A percentile compares a stretch with the other conserved stretches of the same genome.
Conservation (phyloP, 768 basidiomycete species). For the Paxillus ammoniavirescens region DNA sequence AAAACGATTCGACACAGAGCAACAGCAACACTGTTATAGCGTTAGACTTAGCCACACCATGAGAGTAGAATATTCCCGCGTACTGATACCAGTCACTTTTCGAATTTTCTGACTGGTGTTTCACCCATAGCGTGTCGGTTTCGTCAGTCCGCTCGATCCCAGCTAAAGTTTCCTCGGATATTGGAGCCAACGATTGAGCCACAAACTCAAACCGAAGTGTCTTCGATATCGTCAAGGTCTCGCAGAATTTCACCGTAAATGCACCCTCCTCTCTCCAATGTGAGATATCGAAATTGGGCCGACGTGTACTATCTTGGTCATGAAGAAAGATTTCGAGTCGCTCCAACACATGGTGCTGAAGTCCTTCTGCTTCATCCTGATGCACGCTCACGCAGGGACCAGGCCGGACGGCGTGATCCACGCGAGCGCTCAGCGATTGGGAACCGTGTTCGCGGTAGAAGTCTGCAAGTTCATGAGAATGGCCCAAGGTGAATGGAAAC, state of each 20-base stretch:
- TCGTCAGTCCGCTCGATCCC: conserved; percentile 50
- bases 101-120: conserved; percentile 37
- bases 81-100: conserved; percentile 73
- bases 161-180: conserved; percentile 60
- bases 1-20: conserved; percentile 80
- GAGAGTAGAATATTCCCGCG: conserved; percentile 48
- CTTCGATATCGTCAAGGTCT: conserved; percentile 57
- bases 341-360: conserved; percentile 62
- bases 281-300: conserved; percentile 48
- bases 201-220: conserved; percentile 47
- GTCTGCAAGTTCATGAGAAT: conserved; percentile 31
- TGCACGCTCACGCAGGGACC: too few relatives aligned
- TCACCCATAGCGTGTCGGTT: conserved; percentile 66
- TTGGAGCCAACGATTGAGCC: conserved; percentile 17
- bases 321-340: conserved; percentile 83
- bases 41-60: background rate
- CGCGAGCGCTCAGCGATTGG: conserved; percentile 59
- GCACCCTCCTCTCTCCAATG: conserved; percentile 59
- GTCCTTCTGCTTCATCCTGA: conserved; percentile 37
- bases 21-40: conserved; percentile 62
- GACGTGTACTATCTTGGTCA: conserved; percentile 64
- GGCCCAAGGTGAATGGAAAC: background rate
- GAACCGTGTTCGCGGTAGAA: conserved; percentile 78
- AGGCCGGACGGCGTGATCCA: conserved; percentile 65
- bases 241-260: conserved; percentile 63